Percentiles rank a stretch among this genome's conserved stretches.
Conservation (phyloP, 1,284 basidiomycete species). For the Jaminaea rosea region DNA sequence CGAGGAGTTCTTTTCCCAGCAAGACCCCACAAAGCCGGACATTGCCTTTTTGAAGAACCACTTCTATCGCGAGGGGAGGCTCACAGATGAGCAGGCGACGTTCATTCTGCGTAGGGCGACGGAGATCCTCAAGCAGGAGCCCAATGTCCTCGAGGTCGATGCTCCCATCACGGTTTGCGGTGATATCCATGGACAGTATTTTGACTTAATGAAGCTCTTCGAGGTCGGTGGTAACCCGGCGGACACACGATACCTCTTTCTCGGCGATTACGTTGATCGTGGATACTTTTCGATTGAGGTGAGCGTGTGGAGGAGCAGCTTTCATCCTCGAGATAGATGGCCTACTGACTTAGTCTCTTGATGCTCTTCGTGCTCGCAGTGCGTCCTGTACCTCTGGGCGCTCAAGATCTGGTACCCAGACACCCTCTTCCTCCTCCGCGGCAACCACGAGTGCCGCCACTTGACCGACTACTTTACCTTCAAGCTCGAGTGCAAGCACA, state of each 20-base stretch:
- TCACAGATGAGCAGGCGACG: constrained; percentile 33
- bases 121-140: constrained; percentile 66
- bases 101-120: constrained; percentile 67
- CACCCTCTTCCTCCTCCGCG: constrained; percentile 45
- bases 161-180: constrained; percentile 69
- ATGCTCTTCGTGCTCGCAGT: no score
- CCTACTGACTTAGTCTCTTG: background rate
- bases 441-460: constrained; percentile 46
- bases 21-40: constrained; percentile 51
- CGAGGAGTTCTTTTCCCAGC: constrained; percentile 63
- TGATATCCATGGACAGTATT: constrained; percentile 47
- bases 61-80: constrained; percentile 85
- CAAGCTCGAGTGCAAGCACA: constrained; percentile 47
- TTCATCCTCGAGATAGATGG: background rate
- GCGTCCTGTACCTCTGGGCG: constrained; percentile 45
- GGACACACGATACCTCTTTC: constrained; percentile 45
- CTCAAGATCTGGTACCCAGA: constrained; percentile 47
- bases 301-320: background rate
- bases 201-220: constrained; percentile 47
- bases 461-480: constrained; percentile 47
- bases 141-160: constrained; percentile 81
- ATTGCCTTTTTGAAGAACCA: constrained; percentile 97
- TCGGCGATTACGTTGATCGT: constrained; percentile 46
- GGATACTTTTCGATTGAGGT: constrained; percentile 47
- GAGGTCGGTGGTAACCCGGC: constrained; percentile 47